Evolutionary conservation across 495 filamentous ascomycete genomes (phyloP), one percentile per base, ranked within the genome.

Genomic region (Daldinia caldariorum): DNA sequence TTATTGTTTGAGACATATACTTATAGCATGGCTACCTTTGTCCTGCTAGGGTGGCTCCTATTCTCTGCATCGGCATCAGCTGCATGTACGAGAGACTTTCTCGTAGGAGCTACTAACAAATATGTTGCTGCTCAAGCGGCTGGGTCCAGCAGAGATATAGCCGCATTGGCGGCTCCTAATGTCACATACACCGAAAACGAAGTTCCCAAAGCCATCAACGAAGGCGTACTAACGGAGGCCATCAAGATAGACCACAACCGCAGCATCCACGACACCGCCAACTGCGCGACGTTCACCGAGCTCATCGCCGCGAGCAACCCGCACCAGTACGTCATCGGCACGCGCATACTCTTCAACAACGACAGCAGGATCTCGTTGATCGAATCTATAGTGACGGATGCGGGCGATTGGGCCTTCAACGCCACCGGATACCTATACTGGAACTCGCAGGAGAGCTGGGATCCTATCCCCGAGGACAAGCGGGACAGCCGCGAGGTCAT

Each of bases 391-490:
- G 76, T 82, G 1, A 76, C 76, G 7, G 76, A 80, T 60, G 53
- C 51, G 0, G 80, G 79, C 8, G 79, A 82, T 69, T 82, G 79
- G 80, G 70, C 72, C 16, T 82, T 81, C 72, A 79, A 82, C 63
- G 80, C 79, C 7, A 77, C 79, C 4, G 79, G 69, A 0, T 71
- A 77, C 32, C 58, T 75, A 4, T 61, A 75, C 43, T 81, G 74
- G 69, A 66, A 72, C 37, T 66, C 63, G 37, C 73, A 74, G 32
- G 80, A 82, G 63, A 74, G 51, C 35, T 82, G 80, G 80, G 77
- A 77, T 35, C 69, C 71, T 2, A 78, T 76, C 6, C 74, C 75
- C 4, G 74, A 71, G 9, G 69, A 63, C 1, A 67, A 76, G 66
- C 69, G 63, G 16, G 74, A 79, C 58, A 65, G 65, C 13, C 69